Conservation (phyloP, 1,284 basidiomycete species). For the Tremellales sp. region DNA sequence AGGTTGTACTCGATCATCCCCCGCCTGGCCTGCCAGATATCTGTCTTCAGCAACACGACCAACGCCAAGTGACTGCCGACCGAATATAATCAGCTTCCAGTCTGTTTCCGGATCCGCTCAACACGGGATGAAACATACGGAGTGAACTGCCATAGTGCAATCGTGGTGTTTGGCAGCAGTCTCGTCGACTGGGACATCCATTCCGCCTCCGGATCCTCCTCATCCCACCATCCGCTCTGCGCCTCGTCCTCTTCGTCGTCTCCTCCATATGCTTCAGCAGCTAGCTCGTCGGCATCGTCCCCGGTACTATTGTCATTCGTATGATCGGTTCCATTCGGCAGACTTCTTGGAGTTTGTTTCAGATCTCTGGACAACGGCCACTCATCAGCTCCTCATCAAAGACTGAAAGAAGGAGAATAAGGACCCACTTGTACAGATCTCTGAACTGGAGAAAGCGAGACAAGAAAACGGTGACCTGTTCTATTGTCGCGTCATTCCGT, state of each 20-base stretch:
- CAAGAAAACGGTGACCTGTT: constrained; percentile 84
- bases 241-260: constrained; percentile 24
- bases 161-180: constrained; percentile 59
- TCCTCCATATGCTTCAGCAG: constrained; percentile 7
- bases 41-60: constrained; percentile 73
- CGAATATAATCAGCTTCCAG: neutral
- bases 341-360: constrained; percentile 1
- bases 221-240: constrained; percentile 41
- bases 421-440: constrained; percentile 69
- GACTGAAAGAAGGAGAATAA: neutral
- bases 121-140: constrained; percentile 49
- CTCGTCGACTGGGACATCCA: constrained; percentile 44
- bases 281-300: constrained; percentile 3
- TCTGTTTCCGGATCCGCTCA: constrained; percentile 9
- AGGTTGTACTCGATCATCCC: constrained; percentile 92
- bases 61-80: constrained; percentile 60
- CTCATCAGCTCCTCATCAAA: neutral
- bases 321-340: constrained; percentile 7
- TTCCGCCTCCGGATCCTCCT: constrained; percentile 44
- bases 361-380: neutral
- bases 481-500: constrained; percentile 71
- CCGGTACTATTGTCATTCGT: constrained; percentile 4
- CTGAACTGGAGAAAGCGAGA: constrained; percentile 82
- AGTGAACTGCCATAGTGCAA: constrained; percentile 83
- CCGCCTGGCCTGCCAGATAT: constrained; percentile 69